Evolutionary conservation across 2,329 filamentous ascomycete genomes (phyloP), one percentile per base, ranked within the genome.

Genomic region (Eutypa lata): DNA sequence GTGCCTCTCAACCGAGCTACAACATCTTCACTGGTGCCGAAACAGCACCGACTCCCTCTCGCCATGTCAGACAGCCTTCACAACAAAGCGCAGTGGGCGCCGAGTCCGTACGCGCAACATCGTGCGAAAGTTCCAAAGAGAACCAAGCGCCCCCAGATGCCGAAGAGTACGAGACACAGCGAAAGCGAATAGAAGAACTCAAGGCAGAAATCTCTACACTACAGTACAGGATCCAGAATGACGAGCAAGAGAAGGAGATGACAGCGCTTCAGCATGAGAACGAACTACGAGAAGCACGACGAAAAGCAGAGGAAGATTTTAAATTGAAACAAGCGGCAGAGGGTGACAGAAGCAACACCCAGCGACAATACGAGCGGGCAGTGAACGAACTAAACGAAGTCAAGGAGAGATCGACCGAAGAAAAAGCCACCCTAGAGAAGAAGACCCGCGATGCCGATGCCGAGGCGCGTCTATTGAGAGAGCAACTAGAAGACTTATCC

Each of bases 141-240:
- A 85, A 84, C 63, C 73, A 80, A 60, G 78, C 80, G 31, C 82
- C 82, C 0, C 73, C 79, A 1, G 82, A 84, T 53, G 76, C 77
- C n/a, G 78, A 83, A 53, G 76, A 80, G 51, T 82, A 83, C 64
- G 82, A 85, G 64, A 77, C 74, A 45, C 82, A 81, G 65, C 75
- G 77, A 47, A 78, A 73, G 51, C 75, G 75, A 35, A 82, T 80
- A 54, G 92, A 97, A 65, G 88, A 92, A 58, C 79, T 97, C 24
- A 92, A 93, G 65, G 90, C 93, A 2, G 91, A 97, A 71, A 78
- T 97, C 42, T 94, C 92, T 56, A 90, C 91, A 0, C 76, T 97
- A 48, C 87, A 87, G 56, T 99, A 97, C 73, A 90, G 93, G 53
- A 80, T 96, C 59, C 89, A 91, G 64, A 93, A 89, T 18, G 76